phyloP scores from a whole-genome alignment of 495 filamentous ascomycete species.

The Neurospora intermedia region DNA sequence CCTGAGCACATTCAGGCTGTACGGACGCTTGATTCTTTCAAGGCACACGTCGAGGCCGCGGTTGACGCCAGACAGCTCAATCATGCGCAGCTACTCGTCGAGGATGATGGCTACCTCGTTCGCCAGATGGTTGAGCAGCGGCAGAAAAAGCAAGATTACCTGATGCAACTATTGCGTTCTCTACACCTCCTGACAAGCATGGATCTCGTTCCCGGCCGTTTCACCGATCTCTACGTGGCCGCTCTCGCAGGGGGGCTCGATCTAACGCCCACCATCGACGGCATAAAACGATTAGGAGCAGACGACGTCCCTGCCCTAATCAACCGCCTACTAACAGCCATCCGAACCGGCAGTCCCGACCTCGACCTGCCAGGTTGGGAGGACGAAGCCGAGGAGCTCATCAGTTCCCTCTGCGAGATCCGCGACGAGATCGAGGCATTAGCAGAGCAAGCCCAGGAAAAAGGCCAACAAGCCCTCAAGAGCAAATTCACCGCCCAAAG shows the following conservation, averaged over 20 bases:
- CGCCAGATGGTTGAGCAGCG: constrained; percentile 13
- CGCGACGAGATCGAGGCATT: constrained; percentile 28
- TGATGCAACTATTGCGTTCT: constrained; percentile 17
- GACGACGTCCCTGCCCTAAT: constrained; percentile 29
- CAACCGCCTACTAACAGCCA: constrained; percentile 17
- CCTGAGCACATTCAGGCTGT: constrained; percentile 61
- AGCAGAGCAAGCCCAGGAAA: constrained; percentile 27
- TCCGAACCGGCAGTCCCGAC: constrained; percentile 28
- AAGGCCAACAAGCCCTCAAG: constrained; percentile 41
- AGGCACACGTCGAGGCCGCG: constrained; percentile 33
- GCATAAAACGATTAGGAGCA: constrained; percentile 31
- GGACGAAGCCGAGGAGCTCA: constrained; percentile 23
- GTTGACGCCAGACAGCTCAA: constrained; percentile 24
- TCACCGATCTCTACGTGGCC: constrained; percentile 29
- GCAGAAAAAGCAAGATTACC: constrained; percentile 12
- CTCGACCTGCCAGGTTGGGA: constrained; percentile 24
- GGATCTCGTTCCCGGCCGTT: constrained; percentile 10
- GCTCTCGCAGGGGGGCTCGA: constrained; percentile 27
- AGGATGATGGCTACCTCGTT: constrained; percentile 29
- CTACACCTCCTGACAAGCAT: constrained; percentile 14
- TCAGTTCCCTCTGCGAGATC: constrained; percentile 27
- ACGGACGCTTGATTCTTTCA: constrained; percentile 72
- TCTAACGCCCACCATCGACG: constrained; percentile 19
- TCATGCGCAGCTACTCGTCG: constrained; percentile 27
- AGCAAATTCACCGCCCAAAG: constrained; percentile 66